Evolutionary conservation across 2,329 filamentous ascomycete species (phyloP), one percentile per base, ranked within the genome.

Genomic region (Rhynchosporium agropyri): DNA sequence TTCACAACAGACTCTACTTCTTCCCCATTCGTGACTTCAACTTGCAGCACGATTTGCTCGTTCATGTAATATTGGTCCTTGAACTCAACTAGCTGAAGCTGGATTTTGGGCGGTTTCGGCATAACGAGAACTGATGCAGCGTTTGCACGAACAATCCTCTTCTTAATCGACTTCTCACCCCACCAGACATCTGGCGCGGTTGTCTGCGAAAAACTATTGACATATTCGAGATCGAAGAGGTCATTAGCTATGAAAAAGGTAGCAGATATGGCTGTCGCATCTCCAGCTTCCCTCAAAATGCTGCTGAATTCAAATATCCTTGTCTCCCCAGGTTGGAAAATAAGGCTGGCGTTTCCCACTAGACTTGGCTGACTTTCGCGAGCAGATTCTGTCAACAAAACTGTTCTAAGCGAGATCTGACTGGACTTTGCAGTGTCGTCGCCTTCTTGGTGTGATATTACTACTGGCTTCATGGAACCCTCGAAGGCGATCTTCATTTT

Each of bases 81-180:
- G 7, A 88, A 76, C 46, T 85, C 82, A 2, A 84, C 79, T 9
- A 91, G 78, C 31, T 79, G 83, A 51, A 99, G 85, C 69, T 91
- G 87, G 79, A 99, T 86, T 76, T 97, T 98, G 0, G 95, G 95
- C 33, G 94, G 95, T 68, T 96, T 90, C 1, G 95, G 94, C 60
- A 92, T 81, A 29, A 99, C 87, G 61, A 85, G 88, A 61, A 96
- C 84, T 1, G 79, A 78, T 40, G 84, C 79, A 8, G 83, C 77
- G 53, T 83, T 79, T 10, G 76, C 68, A 8, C 85, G 80, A 33
- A 80, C 76, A 26, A 84, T 74, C 33, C 77, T 79, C 63, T 80
- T 81, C 58, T 76, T 80, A 0, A 75, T 73, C 13, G 77, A 76
- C 2, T 76, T 75, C 6, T 77, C 74, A 2, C 79, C 75, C 71